Base-by-base conservation (phyloP, 176 grass and related monocot species). In the Lolium perenne region DNA sequence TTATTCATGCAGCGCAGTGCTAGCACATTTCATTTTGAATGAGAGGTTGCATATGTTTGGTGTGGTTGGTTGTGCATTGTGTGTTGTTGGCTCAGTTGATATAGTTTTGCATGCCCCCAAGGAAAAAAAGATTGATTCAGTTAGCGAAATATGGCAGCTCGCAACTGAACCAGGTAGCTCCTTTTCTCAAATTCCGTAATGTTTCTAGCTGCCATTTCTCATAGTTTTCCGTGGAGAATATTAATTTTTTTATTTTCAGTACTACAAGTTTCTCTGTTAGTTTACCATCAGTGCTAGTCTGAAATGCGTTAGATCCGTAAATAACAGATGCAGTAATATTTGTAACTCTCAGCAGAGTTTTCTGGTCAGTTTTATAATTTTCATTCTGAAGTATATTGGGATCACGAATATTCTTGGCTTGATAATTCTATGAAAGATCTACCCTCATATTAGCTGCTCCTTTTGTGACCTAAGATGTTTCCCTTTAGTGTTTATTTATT, bases 11-110 rank as follows among this genome's bases (percentile, higher is more conserved):
- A 97, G 95, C 82, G 88, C 92, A 91, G 95, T 97, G 81, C 87
- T 97, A 51, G 95, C 95, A 82, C 95, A 97, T 84, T 93, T 95
- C 49, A 75, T 97, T 78, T 81, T 97, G 63, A 83, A 89, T 14
- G 95, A 94, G 64, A 97, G 80, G 74, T 73, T 97, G 86, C 95
- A 97, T 66, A 97, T 97, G 82, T 97, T 97, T 88, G 95, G 92
- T 74, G 49, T 90, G 64, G 90, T 97, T 29, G 95, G 95, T 50
- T 97, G 95, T 35, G 86, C 90, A 89, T 87, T 94, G 17, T 97
- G 92, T 71, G 95, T 97, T 47, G 95, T 97, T 38, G 95, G 95
- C 43, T 97, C 92, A 10, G 29, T 88, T 74, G 86, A 81, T 76
- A 95, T 97, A 82, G 95, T 97, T 75, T 83, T 97, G 86, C 92